phyloP scores from a whole-genome alignment of 768 basidiomycete genomes.

The Lactifluus rugatus region DNA sequence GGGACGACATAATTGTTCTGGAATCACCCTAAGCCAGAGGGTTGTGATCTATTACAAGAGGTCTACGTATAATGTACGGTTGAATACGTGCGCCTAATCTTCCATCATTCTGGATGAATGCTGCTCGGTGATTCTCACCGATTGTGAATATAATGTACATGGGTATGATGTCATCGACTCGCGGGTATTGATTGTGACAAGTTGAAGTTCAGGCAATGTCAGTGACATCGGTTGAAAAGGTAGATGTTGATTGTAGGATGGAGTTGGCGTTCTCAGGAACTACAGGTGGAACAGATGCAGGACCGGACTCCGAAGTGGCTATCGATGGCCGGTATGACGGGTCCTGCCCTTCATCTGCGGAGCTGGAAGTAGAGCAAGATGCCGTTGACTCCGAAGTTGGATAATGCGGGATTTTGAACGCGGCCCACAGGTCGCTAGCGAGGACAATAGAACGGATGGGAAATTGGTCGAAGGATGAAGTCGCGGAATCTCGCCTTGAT shows the following conservation, averaged over 20 bases:
- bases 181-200: too few species aligned
- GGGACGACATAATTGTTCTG: too few species aligned
- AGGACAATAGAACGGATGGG: slow-evolving; percentile 10
- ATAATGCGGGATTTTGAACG: background rate
- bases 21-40: too few species aligned
- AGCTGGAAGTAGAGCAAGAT: background rate
- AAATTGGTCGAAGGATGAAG: slow-evolving; percentile 3
- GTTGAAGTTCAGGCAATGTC: too few species aligned
- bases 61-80: too few species aligned
- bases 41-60: too few species aligned
- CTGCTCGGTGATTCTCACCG: too few species aligned
- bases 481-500: background rate
- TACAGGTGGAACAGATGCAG: background rate
- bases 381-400: background rate
- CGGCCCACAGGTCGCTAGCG: too few species aligned
- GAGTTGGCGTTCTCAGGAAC: background rate
- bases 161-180: too few species aligned
- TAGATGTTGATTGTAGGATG: background rate
- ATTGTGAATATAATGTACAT: too few species aligned
- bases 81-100: too few species aligned
- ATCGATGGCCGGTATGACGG: background rate
- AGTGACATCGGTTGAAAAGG: background rate
- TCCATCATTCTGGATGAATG: too few species aligned
- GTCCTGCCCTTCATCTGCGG: background rate
- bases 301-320: background rate